These are phyloP conservation scores for Cryptococcus sp. DNA, from an alignment of 1,284 basidiomycete genomes.

Conservation along the genomic window DNA sequence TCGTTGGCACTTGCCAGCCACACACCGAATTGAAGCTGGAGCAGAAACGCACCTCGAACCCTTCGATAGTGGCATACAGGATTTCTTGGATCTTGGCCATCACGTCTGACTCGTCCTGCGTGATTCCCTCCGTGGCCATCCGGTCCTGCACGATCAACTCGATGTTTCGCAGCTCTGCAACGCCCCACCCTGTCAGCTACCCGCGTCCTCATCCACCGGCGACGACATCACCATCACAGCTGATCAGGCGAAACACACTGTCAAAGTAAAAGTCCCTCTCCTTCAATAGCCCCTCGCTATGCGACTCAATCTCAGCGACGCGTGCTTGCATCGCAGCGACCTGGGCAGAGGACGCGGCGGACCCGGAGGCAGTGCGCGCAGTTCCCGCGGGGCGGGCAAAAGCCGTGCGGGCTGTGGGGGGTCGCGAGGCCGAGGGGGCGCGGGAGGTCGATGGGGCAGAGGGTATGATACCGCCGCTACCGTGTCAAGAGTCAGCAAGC, in stretches of 20 bases:
- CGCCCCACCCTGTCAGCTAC: background rate
- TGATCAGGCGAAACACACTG: constrained; percentile 61
- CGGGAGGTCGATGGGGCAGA: constrained; percentile 12
- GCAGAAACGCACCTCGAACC: constrained; percentile 63
- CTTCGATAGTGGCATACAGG: constrained; percentile 89
- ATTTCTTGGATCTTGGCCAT: constrained; percentile 87
- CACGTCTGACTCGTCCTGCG: constrained; percentile 63
- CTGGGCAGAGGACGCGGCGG: constrained; percentile 38
- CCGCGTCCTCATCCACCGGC: background rate
- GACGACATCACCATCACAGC: background rate
- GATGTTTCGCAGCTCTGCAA: constrained; percentile 77
- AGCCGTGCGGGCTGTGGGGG: constrained; percentile 6
- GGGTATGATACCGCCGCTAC: constrained; percentile 15
- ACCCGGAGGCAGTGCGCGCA: constrained; percentile 10
- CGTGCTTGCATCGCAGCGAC: constrained; percentile 66
- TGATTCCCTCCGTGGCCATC: constrained; percentile 59
- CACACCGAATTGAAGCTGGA: background rate
- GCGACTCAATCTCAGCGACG: constrained; percentile 74
- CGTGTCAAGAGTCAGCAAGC: background rate
- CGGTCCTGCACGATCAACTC: constrained; percentile 86
- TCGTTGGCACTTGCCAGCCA: background rate
- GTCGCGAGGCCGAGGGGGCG: constrained; percentile 14
- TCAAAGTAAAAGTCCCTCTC: constrained; percentile 98
- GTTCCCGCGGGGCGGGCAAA: constrained; percentile 9
- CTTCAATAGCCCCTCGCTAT: constrained; percentile 85